Conservation (phyloP, 2,329 filamentous ascomycete genomes). For the Talaromyces sp. region DNA sequence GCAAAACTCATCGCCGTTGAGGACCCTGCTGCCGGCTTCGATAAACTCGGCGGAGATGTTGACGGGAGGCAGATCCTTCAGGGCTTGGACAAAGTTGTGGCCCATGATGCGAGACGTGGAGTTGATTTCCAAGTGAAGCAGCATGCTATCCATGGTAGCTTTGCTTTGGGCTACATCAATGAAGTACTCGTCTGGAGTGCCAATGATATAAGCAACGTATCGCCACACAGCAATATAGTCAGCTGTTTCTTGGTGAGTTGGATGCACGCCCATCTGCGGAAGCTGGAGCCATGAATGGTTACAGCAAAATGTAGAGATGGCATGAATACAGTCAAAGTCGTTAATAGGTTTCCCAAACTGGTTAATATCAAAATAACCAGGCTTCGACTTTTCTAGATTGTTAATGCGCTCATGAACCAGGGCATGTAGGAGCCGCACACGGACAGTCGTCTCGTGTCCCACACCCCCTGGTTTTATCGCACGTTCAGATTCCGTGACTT, state of each 20-base stretch:
- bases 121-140: conserved; percentile 29
- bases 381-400: conserved; percentile 46
- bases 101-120: conserved; percentile 29
- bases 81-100: conserved; percentile 34
- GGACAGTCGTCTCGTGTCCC: conserved; percentile 57
- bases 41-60: conserved; percentile 31
- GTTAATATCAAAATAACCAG: conserved; percentile 55
- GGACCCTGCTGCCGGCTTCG: conserved; percentile 29
- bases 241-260: conserved; percentile 52
- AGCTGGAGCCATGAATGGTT: conserved; percentile 61
- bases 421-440: conserved; percentile 62
- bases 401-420: conserved; percentile 60
- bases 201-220: conserved; percentile 63
- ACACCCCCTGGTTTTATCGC: conserved; percentile 61
- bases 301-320: conserved; percentile 62
- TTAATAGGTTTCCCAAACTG: conserved; percentile 62
- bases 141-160: conserved; percentile 51
- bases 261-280: conserved; percentile 62
- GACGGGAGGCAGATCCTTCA: conserved; percentile 31
- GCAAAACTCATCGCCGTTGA: conserved; percentile 35
- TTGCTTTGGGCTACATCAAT: conserved; percentile 50
- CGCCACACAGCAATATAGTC: conserved; percentile 71
- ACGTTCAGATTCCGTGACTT: conserved; percentile 58
- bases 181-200: conserved; percentile 57
- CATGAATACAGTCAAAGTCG: conserved; percentile 65